phyloP scores from a whole-genome alignment of 2,329 filamentous ascomycete genomes.

The Fusarium xylarioides region DNA sequence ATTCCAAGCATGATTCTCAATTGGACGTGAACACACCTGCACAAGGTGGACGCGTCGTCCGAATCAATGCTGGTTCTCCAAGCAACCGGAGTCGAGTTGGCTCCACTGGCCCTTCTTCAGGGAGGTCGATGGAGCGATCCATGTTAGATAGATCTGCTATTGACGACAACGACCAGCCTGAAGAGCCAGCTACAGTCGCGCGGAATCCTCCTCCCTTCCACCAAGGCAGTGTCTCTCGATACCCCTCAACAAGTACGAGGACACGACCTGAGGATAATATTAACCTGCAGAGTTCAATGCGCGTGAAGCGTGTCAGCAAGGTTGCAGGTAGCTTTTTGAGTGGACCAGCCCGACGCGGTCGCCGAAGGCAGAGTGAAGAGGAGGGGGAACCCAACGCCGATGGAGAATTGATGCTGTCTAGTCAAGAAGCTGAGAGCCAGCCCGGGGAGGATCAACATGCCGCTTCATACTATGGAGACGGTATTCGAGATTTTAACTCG shows the following conservation, averaged over 20 bases:
- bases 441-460: conserved; percentile 49
- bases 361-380: conserved; percentile 61
- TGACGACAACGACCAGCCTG: conserved; percentile 58
- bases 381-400: conserved; percentile 61
- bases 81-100: conserved; percentile 52
- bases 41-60: conserved; percentile 61
- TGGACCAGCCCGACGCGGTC: conserved; percentile 79
- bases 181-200: conserved; percentile 60
- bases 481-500: conserved; percentile 61
- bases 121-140: conserved; percentile 49
- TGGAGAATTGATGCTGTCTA: conserved; percentile 51
- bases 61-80: conserved; percentile 63
- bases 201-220: conserved; percentile 57
- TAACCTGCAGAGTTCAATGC: conserved; percentile 76
- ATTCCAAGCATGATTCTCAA: conserved; percentile 42
- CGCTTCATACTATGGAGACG: conserved; percentile 56
- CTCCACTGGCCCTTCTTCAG: conserved; percentile 50
- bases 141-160: conserved; percentile 46
- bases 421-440: conserved; percentile 56
- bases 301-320: conserved; percentile 80
- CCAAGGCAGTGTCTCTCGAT: conserved; percentile 63
- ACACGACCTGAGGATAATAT: conserved; percentile 68
- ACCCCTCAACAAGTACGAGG: conserved; percentile 59
- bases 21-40: conserved; percentile 64
- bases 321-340: conserved; percentile 80